A percentile compares a stretch with the other conserved stretches of the same genome.
Evolutionary conservation across 768 basidiomycete species (phyloP).

Genomic region (Macrolepiota fuliginosa): DNA sequence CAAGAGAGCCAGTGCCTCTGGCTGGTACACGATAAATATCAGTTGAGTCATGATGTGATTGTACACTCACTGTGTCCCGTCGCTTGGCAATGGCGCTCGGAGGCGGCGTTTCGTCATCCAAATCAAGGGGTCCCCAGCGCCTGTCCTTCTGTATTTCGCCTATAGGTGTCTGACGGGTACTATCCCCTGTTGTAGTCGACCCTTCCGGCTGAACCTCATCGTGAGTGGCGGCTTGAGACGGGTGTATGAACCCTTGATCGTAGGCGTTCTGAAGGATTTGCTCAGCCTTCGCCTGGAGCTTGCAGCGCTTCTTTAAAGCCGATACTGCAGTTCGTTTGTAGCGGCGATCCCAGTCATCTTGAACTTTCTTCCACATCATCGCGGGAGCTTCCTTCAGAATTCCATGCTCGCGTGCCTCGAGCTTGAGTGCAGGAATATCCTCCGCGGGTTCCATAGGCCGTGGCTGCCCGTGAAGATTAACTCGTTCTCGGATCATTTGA

Average conservation of each 20-base stretch:
- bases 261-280: conserved; percentile 42
- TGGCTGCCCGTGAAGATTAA: conserved; percentile 55
- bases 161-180: conserved; percentile 13
- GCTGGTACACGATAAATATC: conserved; percentile 27
- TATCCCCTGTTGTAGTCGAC: conserved; percentile 1
- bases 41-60: background rate
- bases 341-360: conserved; percentile 58
- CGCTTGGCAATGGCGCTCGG: conserved; percentile 70
- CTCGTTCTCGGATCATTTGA: conserved; percentile 70
- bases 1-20: conserved; percentile 51
- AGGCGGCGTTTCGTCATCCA: conserved; percentile 68
- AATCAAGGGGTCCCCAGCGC: conserved; percentile 54
- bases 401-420: conserved; percentile 59
- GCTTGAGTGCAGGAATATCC: conserved; percentile 49
- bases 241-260: conserved; percentile 41
- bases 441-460: conserved; percentile 62
- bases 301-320: conserved; percentile 41
- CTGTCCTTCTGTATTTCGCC: conserved; percentile 37
- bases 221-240: background rate
- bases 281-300: conserved; percentile 43
- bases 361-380: conserved; percentile 62
- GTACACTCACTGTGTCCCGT: conserved; percentile 54
- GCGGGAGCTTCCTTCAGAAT: conserved; percentile 73
- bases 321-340: conserved; percentile 40
- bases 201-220: background rate